A percentile compares a stretch with the other conserved stretches of the same genome.
Evolutionary conservation across 2,329 filamentous ascomycete genomes (phyloP).

Genomic region (Leptographium radiaticola): DNA sequence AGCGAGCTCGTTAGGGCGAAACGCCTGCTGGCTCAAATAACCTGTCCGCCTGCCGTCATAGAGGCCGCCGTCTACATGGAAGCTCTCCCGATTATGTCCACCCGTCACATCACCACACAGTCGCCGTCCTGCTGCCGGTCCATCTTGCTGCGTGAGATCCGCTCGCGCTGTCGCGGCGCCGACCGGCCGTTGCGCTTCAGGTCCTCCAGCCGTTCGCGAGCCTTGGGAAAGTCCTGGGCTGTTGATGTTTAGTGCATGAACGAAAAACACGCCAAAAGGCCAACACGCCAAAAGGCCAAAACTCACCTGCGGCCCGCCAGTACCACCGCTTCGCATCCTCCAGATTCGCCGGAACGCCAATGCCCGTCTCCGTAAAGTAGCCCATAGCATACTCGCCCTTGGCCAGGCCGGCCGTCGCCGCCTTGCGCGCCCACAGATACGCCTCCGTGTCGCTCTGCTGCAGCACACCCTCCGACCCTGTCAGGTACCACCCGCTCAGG

Average conservation of each 20-base stretch:
- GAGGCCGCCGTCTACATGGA: background rate
- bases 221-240: slow-evolving; percentile 89
- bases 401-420: slow-evolving; percentile 70
- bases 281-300: slow-evolving; percentile 15
- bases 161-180: slow-evolving; percentile 58
- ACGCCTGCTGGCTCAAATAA: no score
- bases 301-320: slow-evolving; percentile 89
- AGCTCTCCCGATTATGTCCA: background rate
- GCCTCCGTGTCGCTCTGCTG: slow-evolving; percentile 91
- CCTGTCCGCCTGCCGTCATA: no score
- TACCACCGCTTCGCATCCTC: slow-evolving; percentile 99
- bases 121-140: slow-evolving; percentile 81
- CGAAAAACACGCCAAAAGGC: background rate
- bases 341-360: slow-evolving; percentile 71
- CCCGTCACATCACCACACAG: slow-evolving; percentile 64
- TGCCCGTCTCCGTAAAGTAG: slow-evolving; percentile 92
- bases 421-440: slow-evolving; percentile 93
- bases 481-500: slow-evolving; percentile 87
- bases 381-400: slow-evolving; percentile 99
- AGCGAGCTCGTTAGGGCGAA: no score
- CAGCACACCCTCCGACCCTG: slow-evolving; percentile 74
- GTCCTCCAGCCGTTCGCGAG: slow-evolving; percentile 83
- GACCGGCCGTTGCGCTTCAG: slow-evolving; percentile 69
- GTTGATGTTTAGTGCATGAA: slow-evolving; percentile 20
- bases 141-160: slow-evolving; percentile 68